phyloP scores from a whole-genome alignment of 495 filamentous ascomycete genomes.

The Barbatosphaeria neglecta region DNA sequence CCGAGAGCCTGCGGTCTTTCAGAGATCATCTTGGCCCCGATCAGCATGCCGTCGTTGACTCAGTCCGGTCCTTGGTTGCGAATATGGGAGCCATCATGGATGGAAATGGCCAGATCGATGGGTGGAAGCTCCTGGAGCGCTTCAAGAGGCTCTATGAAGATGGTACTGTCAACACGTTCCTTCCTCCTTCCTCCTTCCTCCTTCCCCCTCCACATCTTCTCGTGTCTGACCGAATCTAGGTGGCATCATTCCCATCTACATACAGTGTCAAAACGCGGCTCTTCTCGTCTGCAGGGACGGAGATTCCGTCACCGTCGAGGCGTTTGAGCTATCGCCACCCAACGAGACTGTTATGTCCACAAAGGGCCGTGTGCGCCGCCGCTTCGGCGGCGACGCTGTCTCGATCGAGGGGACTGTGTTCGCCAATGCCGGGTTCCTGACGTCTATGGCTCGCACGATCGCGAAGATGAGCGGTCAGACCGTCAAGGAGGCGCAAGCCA shows the following conservation, averaged over 20 bases:
- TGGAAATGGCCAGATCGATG: background rate
- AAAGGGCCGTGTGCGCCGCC: slow-evolving; percentile 37
- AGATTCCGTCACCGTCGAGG: slow-evolving; percentile 32
- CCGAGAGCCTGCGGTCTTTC: slow-evolving; percentile 16
- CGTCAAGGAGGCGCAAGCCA: slow-evolving; percentile 22
- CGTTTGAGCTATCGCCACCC: slow-evolving; percentile 44
- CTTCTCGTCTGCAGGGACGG: slow-evolving; percentile 30
- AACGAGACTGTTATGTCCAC: slow-evolving; percentile 34
- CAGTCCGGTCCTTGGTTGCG: slow-evolving; percentile 10
- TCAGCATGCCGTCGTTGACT: background rate
- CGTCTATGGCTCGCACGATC: slow-evolving; percentile 28
- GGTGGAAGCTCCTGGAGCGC: slow-evolving; percentile 1
- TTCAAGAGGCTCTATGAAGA: too few relatives aligned
- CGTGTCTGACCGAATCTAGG: slow-evolving; percentile 1
- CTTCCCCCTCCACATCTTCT: background rate
- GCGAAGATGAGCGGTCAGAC: slow-evolving; percentile 30
- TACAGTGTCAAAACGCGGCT: slow-evolving; percentile 50
- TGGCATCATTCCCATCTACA: slow-evolving; percentile 26
- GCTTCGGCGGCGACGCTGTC: slow-evolving; percentile 43
- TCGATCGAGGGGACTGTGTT: slow-evolving; percentile 20
- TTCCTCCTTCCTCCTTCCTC: background rate
- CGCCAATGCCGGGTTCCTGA: slow-evolving; percentile 21
- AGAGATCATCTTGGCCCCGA: slow-evolving; percentile 2
- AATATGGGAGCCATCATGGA: slow-evolving; percentile 5
- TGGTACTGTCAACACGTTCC: too few relatives aligned